A percentile compares a stretch with the other conserved stretches of the same genome.
phyloP scores from a whole-genome alignment of 352 stramenopile species.

The Pythium sp. region DNA sequence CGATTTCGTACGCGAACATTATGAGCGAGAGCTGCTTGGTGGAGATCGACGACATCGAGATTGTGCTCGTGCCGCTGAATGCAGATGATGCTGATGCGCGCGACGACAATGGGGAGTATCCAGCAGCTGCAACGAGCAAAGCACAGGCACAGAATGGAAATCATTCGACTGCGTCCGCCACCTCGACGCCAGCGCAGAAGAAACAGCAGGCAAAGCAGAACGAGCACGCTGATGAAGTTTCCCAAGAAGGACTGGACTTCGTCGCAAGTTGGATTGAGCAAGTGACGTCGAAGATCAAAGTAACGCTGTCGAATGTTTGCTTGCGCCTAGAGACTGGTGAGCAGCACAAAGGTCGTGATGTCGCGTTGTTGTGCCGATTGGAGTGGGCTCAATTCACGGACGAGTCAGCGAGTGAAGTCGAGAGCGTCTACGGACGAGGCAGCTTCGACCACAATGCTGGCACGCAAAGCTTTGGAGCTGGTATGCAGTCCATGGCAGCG shows the following conservation, averaged over 20 bases:
- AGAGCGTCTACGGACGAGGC: conserved; percentile 61
- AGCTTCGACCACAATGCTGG: conserved; percentile 35
- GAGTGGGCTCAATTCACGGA: conserved; percentile 85
- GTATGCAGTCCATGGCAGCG: conserved; percentile 76
- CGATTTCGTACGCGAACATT: conserved; percentile 86
- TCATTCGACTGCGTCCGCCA: neutral
- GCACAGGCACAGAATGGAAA: conserved; percentile 6
- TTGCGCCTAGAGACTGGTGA: conserved; percentile 70
- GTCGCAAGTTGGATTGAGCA: conserved; percentile 89
- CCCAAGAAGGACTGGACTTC: conserved; percentile 88
- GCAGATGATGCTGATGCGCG: conserved; percentile 5
- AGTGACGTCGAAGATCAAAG: conserved; percentile 89
- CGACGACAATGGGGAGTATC: conserved; percentile 14
- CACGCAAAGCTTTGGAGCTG: conserved; percentile 29
- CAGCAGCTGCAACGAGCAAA: neutral
- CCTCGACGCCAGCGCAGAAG: conserved; percentile 1
- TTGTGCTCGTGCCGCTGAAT: conserved; percentile 68
- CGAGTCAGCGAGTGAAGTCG: conserved; percentile 73
- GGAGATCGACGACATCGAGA: conserved; percentile 87
- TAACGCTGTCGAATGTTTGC: conserved; percentile 86
- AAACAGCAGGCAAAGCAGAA: conserved; percentile 18
- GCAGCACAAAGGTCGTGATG: conserved; percentile 52
- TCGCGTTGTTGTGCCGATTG: conserved; percentile 69
- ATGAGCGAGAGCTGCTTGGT: conserved; percentile 88
- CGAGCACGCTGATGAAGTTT: conserved; percentile 72